A percentile compares a stretch with the other conserved stretches of the same genome.
phyloP scores from a whole-genome alignment of 352 stramenopile genomes.

The Pythium aristosporum region DNA sequence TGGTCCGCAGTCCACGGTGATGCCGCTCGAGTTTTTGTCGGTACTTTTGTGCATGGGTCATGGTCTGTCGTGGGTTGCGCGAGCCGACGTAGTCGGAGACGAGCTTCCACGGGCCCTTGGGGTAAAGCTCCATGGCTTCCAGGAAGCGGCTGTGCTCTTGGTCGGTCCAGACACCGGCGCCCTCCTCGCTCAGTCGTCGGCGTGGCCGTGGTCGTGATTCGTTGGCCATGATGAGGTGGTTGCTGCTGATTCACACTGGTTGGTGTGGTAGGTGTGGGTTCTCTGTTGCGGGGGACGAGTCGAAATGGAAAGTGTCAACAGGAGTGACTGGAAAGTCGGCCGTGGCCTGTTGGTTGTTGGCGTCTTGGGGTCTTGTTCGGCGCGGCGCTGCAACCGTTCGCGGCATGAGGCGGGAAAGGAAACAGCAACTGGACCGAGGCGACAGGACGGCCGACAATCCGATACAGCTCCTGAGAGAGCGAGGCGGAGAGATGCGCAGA shows the following conservation, averaged over 20 bases:
- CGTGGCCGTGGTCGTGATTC: conserved; percentile 15
- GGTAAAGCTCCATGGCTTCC: conserved; percentile 34
- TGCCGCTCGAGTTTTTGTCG: conserved; percentile 34
- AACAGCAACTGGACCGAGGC: conserved; percentile 13
- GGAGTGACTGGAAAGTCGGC: background rate
- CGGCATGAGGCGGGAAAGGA: conserved; percentile 18
- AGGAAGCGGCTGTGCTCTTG: conserved; percentile 40
- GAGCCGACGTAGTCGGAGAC: conserved; percentile 34
- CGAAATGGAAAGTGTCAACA: conserved; percentile 20
- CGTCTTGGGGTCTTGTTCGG: background rate
- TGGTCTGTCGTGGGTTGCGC: conserved; percentile 29
- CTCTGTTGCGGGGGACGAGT: background rate
- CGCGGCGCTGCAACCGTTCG: conserved; percentile 9
- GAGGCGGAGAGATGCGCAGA: conserved; percentile 8
- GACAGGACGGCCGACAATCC: conserved; percentile 8
- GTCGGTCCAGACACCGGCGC: conserved; percentile 31
- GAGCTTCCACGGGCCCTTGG: conserved; percentile 37
- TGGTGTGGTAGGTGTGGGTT: background rate
- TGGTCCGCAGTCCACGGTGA: conserved; percentile 27
- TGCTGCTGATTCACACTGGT: background rate
- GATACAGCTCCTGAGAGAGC: background rate
- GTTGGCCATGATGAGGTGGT: conserved; percentile 13
- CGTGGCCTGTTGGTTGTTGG: conserved; percentile 1
- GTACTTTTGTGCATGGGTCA: conserved; percentile 39
- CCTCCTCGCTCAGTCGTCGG: conserved; percentile 25